Conservation (phyloP, 139 green algal genomes). For the Chlorella ohadii region DNA sequence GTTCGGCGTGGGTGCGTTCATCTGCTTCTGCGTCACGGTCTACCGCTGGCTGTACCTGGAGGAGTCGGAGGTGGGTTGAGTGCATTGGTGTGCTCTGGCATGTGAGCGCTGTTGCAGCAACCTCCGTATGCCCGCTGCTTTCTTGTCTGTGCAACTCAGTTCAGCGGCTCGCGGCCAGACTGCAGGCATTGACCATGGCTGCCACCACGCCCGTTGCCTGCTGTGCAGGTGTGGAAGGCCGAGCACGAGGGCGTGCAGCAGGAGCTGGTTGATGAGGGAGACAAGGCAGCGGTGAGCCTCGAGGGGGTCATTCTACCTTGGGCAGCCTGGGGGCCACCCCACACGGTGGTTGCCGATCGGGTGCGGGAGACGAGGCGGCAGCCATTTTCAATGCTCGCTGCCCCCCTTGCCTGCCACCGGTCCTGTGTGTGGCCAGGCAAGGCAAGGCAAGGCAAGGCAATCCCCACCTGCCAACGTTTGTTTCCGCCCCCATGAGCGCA, state of each 20-base stretch:
- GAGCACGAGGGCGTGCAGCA: conserved; percentile 18
- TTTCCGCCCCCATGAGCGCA: background rate
- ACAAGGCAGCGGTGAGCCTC: background rate
- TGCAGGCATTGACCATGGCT: background rate
- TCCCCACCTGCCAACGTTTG: too few relatives aligned
- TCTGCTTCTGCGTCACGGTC: conserved; percentile 42
- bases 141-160: background rate
- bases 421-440: too few relatives aligned
- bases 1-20: conserved; percentile 52
- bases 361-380: too few relatives aligned
- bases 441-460: too few relatives aligned
- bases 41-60: conserved; percentile 52
- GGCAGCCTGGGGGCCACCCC: background rate
- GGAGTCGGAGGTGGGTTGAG: conserved; percentile 17
- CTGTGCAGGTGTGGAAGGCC: conserved; percentile 17
- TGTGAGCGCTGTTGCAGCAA: background rate
- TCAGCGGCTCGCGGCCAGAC: too few relatives aligned
- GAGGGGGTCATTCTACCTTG: background rate
- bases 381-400: too few relatives aligned
- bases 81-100: too few relatives aligned
- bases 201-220: too few relatives aligned
- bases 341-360: too few relatives aligned
- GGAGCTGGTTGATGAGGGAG: background rate
- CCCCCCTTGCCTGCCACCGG: too few relatives aligned
- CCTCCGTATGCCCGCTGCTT: background rate